phyloP scores from a whole-genome alignment of 78 protist genomes.

The Salpingoeca rosetta region DNA sequence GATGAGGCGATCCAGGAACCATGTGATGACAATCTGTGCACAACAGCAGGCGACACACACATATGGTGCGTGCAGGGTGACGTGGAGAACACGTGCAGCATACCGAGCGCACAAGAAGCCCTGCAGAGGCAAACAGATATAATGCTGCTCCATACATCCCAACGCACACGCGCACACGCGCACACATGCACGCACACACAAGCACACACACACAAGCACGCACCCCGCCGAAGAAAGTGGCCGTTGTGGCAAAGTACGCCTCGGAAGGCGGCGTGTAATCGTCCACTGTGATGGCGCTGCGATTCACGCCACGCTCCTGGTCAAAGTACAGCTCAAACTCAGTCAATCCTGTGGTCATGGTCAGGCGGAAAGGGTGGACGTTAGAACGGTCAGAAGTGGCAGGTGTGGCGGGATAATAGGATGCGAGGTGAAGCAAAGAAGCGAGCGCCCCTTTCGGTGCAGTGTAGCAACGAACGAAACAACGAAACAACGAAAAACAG shows the following conservation, averaged over 20 bases:
- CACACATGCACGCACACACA: too few relatives aligned
- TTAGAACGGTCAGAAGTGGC: neutral
- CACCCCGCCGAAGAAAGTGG: slow-evolving; percentile 39
- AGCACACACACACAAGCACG: too few relatives aligned
- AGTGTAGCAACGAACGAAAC: neutral
- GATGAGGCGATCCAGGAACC: neutral
- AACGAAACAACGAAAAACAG: neutral
- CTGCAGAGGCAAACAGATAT: too few relatives aligned
- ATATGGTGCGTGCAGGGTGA: too few relatives aligned
- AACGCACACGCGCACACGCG: too few relatives aligned
- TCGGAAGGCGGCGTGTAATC: neutral
- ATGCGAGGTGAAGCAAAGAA: neutral
- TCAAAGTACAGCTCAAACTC: neutral
- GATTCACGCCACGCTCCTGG: neutral
- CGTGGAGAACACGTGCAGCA: too few relatives aligned
- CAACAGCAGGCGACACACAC: too few relatives aligned
- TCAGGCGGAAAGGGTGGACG: neutral
- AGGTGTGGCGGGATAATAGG: neutral
- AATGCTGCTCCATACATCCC: too few relatives aligned
- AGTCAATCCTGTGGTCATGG: neutral
- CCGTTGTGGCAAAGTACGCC: slow-evolving; percentile 5
- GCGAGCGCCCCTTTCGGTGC: neutral
- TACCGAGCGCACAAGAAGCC: too few relatives aligned
- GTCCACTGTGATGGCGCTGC: neutral
- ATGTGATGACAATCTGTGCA: neutral